Base-by-base conservation (phyloP, 2,329 filamentous ascomycete genomes). In the Talaromyces sp. region DNA sequence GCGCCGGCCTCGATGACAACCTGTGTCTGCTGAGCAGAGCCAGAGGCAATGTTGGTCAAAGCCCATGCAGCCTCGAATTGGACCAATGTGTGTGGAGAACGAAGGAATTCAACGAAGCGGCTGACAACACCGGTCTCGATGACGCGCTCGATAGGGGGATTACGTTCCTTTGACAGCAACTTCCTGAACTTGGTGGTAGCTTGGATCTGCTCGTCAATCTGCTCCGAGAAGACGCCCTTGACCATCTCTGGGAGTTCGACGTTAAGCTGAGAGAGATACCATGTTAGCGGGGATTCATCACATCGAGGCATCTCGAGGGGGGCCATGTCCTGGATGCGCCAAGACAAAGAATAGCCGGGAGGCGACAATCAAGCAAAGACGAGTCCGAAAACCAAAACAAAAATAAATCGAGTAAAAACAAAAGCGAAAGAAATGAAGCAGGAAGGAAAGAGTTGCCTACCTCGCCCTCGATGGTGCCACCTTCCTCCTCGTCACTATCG, bases 11-110 rank as follows among this genome's bases (percentile, higher is more conserved):
- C 93, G 71, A 99, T 99, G 67, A 99, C 94, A 57, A 97, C 94
- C 79, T 99, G 94, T 64, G 94, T 99, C 81, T 99, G 94, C 69
- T 91, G 89, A 62, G 94, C 94, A 62, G 93, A 97, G 64, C 94
- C 94, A 55, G 93, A 97, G 63, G 94, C 94, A 77, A 99, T 99
- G 83, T 99, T 99, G 82, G 94, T 99, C 73, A 99, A 82, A 65
- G 94, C 94, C 94, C 94, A 99, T 50, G 94, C 94, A 71, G 94
- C 94, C 83, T 99, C 94, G 74, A 99, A 99, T 79, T 99, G 94
- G 60, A 99, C 94, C 54, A 99, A 85, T 35, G 94, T 97, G 79
- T 99, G 94, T 65, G 94, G 94, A 59, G 94, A 99, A 74, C 91
- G 90, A 63, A 99, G 88, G 79, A 99, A 99, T 78, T 97, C 92